A percentile compares a stretch with the other conserved stretches of the same genome.
Conservation (phyloP, 2,329 filamentous ascomycete genomes). For the Keithomyces neogunnii region DNA sequence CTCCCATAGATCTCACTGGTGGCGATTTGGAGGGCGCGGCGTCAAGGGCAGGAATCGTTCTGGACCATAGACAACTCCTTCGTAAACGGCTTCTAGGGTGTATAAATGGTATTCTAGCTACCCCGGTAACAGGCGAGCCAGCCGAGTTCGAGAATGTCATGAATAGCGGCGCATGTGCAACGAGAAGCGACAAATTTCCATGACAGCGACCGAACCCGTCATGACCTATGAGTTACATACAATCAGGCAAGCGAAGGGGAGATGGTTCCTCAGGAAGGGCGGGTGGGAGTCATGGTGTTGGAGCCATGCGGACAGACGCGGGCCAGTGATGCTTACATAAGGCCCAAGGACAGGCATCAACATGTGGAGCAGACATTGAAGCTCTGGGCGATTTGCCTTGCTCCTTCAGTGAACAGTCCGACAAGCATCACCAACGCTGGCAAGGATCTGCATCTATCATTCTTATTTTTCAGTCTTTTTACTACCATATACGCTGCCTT, state of each 20-base stretch:
- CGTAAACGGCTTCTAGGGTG: not conserved
- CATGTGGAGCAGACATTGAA: not conserved
- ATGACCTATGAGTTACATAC: conserved; percentile 5
- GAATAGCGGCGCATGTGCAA: conserved; percentile 1
- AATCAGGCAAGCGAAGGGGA: not conserved
- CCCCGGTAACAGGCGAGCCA: conserved; percentile 14
- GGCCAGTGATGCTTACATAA: conserved; percentile 2
- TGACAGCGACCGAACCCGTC: conserved; percentile 11
- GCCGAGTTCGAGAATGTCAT: conserved; percentile 13
- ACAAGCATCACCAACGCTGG: not conserved
- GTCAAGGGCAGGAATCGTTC: not conserved
- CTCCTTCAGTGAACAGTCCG: not conserved
- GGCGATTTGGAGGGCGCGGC: not conserved
- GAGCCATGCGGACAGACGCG: not conserved
- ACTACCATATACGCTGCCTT: not conserved
- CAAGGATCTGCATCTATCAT: too few species aligned
- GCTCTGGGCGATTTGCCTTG: not conserved
- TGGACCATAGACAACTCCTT: not conserved
- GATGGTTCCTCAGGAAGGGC: not conserved
- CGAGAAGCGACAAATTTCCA: conserved; percentile 3
- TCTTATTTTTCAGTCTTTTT: not conserved
- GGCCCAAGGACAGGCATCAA: not conserved
- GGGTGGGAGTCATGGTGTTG: not conserved
- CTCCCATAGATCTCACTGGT: not conserved
- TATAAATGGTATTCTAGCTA: conserved; percentile 14